These are phyloP conservation scores for Flaveria floridana DNA, from an alignment of 140 eudicot genomes.

Conservation along the genomic window DNA sequence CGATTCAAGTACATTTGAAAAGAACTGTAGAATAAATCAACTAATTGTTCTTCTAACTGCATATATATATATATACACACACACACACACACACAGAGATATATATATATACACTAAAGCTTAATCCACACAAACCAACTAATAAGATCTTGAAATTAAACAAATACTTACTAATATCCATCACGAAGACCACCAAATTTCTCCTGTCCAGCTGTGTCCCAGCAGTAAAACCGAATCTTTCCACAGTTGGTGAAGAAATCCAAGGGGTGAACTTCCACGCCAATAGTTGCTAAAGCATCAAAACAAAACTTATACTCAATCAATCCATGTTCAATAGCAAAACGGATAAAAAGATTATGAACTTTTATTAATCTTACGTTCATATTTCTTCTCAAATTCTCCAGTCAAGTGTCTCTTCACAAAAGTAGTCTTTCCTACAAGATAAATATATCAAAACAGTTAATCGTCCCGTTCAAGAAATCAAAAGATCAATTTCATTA, in stretches of 20 bases:
- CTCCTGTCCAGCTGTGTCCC: slow-evolving; percentile 71
- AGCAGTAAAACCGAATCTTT: slow-evolving; percentile 53
- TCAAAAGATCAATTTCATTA: neutral
- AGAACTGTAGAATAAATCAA: too few species aligned
- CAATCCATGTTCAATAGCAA: neutral
- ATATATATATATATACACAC: too few species aligned
- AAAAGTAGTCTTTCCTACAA: slow-evolving; percentile 54
- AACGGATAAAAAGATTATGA: neutral
- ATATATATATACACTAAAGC: neutral
- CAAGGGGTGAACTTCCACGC: slow-evolving; percentile 61
- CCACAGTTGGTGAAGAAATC: slow-evolving; percentile 65
- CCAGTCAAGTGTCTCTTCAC: slow-evolving; percentile 61
- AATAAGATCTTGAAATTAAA: neutral
- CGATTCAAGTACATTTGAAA: too few species aligned
- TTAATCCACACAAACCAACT: neutral
- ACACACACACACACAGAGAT: too few species aligned
- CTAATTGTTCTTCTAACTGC: too few species aligned
- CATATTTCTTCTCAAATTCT: slow-evolving; percentile 58
- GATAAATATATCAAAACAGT: neutral
- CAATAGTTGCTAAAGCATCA: slow-evolving; percentile 51
- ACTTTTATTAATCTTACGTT: slow-evolving; percentile 27
- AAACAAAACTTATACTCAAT: neutral
- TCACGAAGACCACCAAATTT: slow-evolving; percentile 61
- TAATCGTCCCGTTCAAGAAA: neutral
- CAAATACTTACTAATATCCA: slow-evolving; percentile 52